phyloP scores from a whole-genome alignment of 441 rosid species.

The Eugenia klotzschiana region DNA sequence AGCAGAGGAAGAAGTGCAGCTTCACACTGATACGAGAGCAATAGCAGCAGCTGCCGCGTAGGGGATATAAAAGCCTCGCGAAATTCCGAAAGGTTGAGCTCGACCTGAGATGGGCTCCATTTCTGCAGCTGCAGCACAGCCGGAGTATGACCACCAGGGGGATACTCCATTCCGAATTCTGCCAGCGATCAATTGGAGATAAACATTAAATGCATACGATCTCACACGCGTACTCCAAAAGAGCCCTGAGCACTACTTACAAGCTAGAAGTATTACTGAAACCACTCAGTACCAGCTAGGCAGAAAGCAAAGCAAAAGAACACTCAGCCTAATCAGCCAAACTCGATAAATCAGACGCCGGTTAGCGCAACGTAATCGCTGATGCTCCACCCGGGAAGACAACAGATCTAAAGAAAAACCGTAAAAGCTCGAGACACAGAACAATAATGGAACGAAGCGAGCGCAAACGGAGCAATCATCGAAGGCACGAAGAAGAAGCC shows the following conservation, averaged over 20 bases:
- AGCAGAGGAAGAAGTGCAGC: constrained; percentile 65
- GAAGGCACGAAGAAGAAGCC: not conserved
- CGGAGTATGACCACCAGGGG: constrained; percentile 32
- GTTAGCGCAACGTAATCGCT: not conserved
- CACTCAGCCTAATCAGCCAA: not conserved
- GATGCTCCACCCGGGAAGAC: not conserved
- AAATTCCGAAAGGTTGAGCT: constrained; percentile 55
- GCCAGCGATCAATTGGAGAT: constrained; percentile 1
- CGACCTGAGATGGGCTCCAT: constrained; percentile 55
- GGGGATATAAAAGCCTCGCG: constrained; percentile 90
- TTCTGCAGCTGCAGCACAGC: constrained; percentile 61
- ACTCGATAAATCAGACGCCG: not conserved
- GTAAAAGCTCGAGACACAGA: not conserved
- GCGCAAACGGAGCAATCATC: not conserved
- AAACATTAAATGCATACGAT: not conserved
- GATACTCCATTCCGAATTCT: constrained; percentile 35
- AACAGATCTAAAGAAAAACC: not conserved
- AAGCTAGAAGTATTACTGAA: not conserved
- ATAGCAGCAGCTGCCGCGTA: constrained; percentile 44
- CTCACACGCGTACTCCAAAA: not conserved
- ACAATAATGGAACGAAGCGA: not conserved
- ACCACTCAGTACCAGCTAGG: not conserved
- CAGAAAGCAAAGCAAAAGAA: not conserved
- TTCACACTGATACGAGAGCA: constrained; percentile 61
- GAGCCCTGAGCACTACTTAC: not conserved